Conservation (phyloP, 2,329 filamentous ascomycete genomes). For the Diaporthe sp. region DNA sequence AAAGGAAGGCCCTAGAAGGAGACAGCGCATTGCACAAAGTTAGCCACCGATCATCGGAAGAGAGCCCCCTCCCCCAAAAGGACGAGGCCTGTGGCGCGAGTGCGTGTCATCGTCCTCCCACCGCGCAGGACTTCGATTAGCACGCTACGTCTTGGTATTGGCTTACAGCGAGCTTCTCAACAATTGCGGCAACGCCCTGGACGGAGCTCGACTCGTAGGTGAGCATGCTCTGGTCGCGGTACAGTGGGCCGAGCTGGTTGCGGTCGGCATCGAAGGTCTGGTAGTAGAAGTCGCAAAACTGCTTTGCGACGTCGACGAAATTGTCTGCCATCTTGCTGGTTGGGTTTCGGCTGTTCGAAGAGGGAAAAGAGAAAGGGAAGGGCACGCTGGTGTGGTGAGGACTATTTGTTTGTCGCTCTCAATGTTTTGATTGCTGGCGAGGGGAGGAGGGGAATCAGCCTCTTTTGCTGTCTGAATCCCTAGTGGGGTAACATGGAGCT, state of each 20-base stretch:
- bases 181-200: conserved; percentile 69
- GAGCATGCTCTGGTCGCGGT: conserved; percentile 79
- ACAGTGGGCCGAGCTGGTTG: conserved; percentile 69
- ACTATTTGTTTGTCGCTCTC: background rate
- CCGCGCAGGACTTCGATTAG: background rate
- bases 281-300: conserved; percentile 67
- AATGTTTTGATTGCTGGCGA: background rate
- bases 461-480: background rate
- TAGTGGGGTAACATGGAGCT: conserved; percentile 18
- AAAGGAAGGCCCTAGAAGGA: conserved; percentile 73
- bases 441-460: background rate
- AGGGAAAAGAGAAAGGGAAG: background rate
- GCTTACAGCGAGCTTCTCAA: conserved; percentile 76
- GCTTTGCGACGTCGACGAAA: conserved; percentile 42
- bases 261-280: conserved; percentile 76
- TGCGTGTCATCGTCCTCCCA: background rate
- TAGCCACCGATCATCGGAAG: conserved; percentile 30
- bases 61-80: background rate
- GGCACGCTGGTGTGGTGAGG: conserved; percentile 1
- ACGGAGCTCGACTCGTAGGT: conserved; percentile 75
- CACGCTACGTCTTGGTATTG: background rate
- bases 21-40: background rate
- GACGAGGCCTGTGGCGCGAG: background rate
- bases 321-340: conserved; percentile 42
- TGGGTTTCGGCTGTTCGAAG: background rate